A percentile compares a stretch with the other conserved stretches of the same genome.
Evolutionary conservation across 441 rosid species (phyloP).

Genomic region (Daphne laureola): DNA sequence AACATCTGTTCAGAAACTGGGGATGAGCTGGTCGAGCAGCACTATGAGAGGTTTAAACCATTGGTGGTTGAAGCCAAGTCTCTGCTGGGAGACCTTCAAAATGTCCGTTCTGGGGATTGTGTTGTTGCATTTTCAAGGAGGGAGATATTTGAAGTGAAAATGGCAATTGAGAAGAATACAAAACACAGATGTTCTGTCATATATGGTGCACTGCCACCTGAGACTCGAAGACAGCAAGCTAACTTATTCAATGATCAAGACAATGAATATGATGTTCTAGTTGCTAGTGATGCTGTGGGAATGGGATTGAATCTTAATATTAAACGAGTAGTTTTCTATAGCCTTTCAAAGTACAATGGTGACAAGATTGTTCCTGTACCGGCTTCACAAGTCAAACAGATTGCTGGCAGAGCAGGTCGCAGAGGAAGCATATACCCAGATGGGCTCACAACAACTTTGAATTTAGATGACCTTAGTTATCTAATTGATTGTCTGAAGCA

Average conservation of each 20-base stretch:
- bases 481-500: constrained; percentile 78
- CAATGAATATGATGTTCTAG: constrained; percentile 84
- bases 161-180: constrained; percentile 80
- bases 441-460: constrained; percentile 82
- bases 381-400: constrained; percentile 88
- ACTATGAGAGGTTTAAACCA: constrained; percentile 80
- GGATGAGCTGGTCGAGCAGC: constrained; percentile 74
- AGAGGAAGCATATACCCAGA: constrained; percentile 88
- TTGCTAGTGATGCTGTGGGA: constrained; percentile 96
- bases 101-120: constrained; percentile 81
- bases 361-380: constrained; percentile 77
- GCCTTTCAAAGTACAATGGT: constrained; percentile 76
- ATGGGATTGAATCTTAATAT: constrained; percentile 96
- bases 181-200: constrained; percentile 93
- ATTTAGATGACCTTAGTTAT: constrained; percentile 62
- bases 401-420: constrained; percentile 95
- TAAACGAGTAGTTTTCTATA: constrained; percentile 75
- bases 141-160: constrained; percentile 89
- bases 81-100: constrained; percentile 65
- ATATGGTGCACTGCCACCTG: constrained; percentile 96
- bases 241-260: constrained; percentile 79
- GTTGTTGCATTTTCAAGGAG: constrained; percentile 90
- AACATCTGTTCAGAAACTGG: constrained; percentile 83
- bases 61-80: constrained; percentile 90
- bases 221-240: constrained; percentile 94